Percentiles rank a stretch among this genome's conserved stretches.
Evolutionary conservation across 2,329 filamentous ascomycete species (phyloP).

Genomic region (Lojkania enalia): DNA sequence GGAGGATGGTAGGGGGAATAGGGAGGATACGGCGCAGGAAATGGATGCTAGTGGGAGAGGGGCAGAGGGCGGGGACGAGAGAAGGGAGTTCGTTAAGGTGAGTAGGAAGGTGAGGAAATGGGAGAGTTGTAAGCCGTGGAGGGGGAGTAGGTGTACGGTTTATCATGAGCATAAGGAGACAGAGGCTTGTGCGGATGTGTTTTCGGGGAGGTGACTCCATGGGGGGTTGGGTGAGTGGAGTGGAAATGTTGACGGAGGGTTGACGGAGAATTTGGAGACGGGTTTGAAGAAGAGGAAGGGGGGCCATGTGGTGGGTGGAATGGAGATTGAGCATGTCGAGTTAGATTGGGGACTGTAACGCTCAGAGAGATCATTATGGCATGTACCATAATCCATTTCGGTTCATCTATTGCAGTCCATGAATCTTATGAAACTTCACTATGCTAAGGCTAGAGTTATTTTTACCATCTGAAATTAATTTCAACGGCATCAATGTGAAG

Average conservation of each 20-base stretch:
- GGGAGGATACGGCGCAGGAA: constrained; percentile 18
- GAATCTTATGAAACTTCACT: too few relatives aligned
- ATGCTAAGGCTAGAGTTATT: too few relatives aligned
- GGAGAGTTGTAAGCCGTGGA: constrained; percentile 45
- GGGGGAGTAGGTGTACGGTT: constrained; percentile 37
- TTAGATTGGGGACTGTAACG: not conserved
- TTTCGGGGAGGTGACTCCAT: constrained; percentile 28
- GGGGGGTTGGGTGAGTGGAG: not conserved
- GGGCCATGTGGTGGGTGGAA: constrained; percentile 11
- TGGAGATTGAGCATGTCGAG: not conserved
- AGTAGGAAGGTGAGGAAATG: constrained; percentile 26
- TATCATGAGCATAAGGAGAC: constrained; percentile 47
- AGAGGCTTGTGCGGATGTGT: constrained; percentile 37
- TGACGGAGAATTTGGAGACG: not conserved
- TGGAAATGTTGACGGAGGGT: not conserved
- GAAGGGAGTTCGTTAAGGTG: constrained; percentile 9
- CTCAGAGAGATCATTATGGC: not conserved
- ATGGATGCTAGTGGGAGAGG: constrained; percentile 19
- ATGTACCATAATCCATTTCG: not conserved
- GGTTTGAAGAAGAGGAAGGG: constrained; percentile 6
- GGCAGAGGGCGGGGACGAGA: not conserved
- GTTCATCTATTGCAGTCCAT: not conserved
- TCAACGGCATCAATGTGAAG: not conserved
- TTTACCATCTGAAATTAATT: too few relatives aligned
- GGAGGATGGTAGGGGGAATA: constrained; percentile 31